Evolutionary conservation across 768 basidiomycete species (phyloP), one percentile per base, ranked within the genome.

Genomic region (Auricularia sp.): DNA sequence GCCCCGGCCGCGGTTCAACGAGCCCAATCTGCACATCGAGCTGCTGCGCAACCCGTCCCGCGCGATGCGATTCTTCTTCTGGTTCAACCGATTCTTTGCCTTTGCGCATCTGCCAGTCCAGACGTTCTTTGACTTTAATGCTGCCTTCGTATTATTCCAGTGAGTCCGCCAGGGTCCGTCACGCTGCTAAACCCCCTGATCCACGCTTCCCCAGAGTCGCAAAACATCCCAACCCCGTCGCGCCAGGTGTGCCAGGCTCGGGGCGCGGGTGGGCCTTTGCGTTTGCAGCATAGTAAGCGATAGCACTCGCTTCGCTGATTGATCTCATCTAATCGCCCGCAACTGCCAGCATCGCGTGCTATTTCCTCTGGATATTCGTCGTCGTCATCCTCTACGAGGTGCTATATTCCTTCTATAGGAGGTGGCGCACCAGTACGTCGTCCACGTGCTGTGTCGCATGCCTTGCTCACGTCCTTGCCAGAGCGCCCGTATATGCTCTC

Each of bases 51-150:
- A 80, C 71, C 88, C 88, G 2, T 82, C 82, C 29, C 70, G 73
- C 70, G 75, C 74, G 66, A 81, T 82, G 68, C 83, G 77, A 68
- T 70, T 88, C 58, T 85, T 86, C 74, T 92, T 84, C 75, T 86
- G 83, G 70, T 71, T 88, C 39, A 85, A 84, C 72, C 89, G 88
- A n/a, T 47, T 92, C 16, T 73, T 92, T 67, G 81, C 84, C 5
- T 85, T 92, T 73, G 85, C 83, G 21, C 87, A 91, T 71, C 76
- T 92, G 47, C 84, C 85, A 33, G 73, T 90, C 8, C 92, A 94
- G 73, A 85, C 88, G 0, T 94, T 89, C 72, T 86, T 95, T 73
- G 94, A 96, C 72, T 92, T 94, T 74, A 94, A 94, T 73, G 85
- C 87, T 69, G 85, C 88, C 68, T 95, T 86, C 77, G 85, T 93